A percentile compares a stretch with the other conserved stretches of the same genome.
Conservation (phyloP, 345 rosid genomes). For the Carallia pectinifolia region DNA sequence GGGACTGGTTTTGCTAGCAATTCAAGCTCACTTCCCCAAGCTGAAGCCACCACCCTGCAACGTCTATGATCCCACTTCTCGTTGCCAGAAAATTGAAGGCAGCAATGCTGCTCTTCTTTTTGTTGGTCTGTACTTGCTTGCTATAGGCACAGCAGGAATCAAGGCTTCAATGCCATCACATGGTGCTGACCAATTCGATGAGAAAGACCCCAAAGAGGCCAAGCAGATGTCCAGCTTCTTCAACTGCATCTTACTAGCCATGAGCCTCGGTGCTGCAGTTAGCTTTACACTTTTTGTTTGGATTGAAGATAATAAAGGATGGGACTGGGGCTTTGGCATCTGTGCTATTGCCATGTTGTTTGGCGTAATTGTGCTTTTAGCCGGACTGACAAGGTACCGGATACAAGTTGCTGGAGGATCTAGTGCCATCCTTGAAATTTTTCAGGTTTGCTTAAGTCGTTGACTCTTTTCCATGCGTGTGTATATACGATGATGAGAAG, state of each 20-base stretch:
- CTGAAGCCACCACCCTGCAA: constrained; percentile 52
- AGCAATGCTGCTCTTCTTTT: constrained; percentile 42
- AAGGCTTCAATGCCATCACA: constrained; percentile 52
- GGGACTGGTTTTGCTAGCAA: constrained; percentile 46
- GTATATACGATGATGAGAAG: not conserved
- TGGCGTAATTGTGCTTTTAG: constrained; percentile 28
- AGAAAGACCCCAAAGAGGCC: constrained; percentile 46
- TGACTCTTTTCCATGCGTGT: too few species aligned
- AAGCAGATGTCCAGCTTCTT: constrained; percentile 55
- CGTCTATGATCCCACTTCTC: constrained; percentile 29
- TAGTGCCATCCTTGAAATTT: constrained; percentile 38
- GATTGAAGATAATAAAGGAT: constrained; percentile 56
- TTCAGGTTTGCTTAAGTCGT: constrained; percentile 35
- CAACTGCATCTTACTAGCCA: constrained; percentile 39
- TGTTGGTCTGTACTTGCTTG: constrained; percentile 43
- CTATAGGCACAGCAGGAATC: constrained; percentile 46
- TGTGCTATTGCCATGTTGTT: constrained; percentile 32
- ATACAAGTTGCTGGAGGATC: constrained; percentile 39
- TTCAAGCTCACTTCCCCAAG: constrained; percentile 50
- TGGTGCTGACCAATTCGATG: constrained; percentile 65
- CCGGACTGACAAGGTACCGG: constrained; percentile 45
- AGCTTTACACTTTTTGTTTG: constrained; percentile 51
- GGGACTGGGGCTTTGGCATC: constrained; percentile 54
- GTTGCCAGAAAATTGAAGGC: constrained; percentile 40
- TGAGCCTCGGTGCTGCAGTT: constrained; percentile 41